phyloP scores from a whole-genome alignment of 2,329 filamentous ascomycete species.

The Apiospora saccharicola region DNA sequence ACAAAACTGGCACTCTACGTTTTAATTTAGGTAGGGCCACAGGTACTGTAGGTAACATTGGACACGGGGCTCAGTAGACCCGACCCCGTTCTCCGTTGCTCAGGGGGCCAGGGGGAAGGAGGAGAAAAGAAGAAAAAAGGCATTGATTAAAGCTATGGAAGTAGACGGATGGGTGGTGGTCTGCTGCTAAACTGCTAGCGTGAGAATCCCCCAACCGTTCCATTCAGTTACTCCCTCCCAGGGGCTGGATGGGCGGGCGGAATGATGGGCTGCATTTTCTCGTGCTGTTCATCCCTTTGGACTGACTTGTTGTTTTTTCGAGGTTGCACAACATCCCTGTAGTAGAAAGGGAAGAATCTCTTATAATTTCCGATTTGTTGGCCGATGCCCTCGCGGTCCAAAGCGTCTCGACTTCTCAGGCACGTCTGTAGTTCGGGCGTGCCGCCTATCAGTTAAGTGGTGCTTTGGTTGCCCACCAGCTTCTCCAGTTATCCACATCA shows the following conservation, averaged over 20 bases:
- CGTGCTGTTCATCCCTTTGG: slow-evolving; percentile 2
- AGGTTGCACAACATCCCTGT: slow-evolving; percentile 2
- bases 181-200: slow-evolving; percentile 9
- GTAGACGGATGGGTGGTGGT: background rate
- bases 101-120: background rate
- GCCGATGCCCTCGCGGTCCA: too few species aligned
- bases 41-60: background rate
- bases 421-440: background rate
- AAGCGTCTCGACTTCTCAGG: background rate
- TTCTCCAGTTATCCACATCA: slow-evolving; percentile 16
- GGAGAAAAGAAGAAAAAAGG: background rate
- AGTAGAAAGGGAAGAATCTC: background rate
- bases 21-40: slow-evolving; percentile 3
- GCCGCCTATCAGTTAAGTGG: background rate
- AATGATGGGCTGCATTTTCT: background rate
- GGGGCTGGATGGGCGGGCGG: background rate
- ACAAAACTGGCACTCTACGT: background rate
- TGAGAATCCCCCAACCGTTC: background rate
- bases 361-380: background rate
- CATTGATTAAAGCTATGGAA: slow-evolving; percentile 3
- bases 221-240: background rate
- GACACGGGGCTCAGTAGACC: background rate
- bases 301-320: background rate
- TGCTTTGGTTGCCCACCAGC: slow-evolving; percentile 1
- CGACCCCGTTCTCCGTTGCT: slow-evolving; percentile 6